Base-by-base conservation (phyloP, 805 yeast species). In the Pichia nanzhaoensis region DNA sequence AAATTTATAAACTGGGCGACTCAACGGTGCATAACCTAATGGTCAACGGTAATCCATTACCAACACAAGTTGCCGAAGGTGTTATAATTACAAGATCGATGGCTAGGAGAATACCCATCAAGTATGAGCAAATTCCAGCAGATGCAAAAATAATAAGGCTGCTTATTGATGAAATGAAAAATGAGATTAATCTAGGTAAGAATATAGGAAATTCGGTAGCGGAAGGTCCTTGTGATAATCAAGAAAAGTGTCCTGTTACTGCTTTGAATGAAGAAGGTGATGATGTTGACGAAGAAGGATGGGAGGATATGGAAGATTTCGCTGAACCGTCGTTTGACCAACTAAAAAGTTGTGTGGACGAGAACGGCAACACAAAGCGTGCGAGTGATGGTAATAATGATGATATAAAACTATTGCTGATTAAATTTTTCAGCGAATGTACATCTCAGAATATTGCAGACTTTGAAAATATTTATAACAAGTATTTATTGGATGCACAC, bases 41-140 rank as follows among this genome's bases (percentile, higher is more conserved):
- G 4, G 95, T 90, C 0, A 75, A 88, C 51, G 97, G 95, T n/a
- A 88, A 88, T 49, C 65, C 80, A 30, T 65, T 84, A 24, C 80
- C 84, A 3, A 74, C 79, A 55, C 65, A 68, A 37, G 66, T 69
- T 6, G 55, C 60, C 1, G 69, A 70, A 14, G 84, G 79, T 45
- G 54, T 77, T n/a, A 89, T 91, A 31, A 67, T 87, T 4, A 91
- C 98, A 0, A 75, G 98, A 57, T 86, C 96, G 0, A 84, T 82
- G 82, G 78, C 95, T 3, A 80, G 76, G 53, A 63, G 64, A 14
- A 71, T 80, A 73, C 84, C 85, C 0, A 74, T 77, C 41, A 63
- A 71, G 53, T 87, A 74, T 53, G 77, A 84, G 0, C 78, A 74
- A 55, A 70, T 89, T 2, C 69, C 90, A 0, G 85, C 87, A 0